Conservation (phyloP, 2,329 filamentous ascomycete genomes). For the Exutisphaerella laricina region DNA sequence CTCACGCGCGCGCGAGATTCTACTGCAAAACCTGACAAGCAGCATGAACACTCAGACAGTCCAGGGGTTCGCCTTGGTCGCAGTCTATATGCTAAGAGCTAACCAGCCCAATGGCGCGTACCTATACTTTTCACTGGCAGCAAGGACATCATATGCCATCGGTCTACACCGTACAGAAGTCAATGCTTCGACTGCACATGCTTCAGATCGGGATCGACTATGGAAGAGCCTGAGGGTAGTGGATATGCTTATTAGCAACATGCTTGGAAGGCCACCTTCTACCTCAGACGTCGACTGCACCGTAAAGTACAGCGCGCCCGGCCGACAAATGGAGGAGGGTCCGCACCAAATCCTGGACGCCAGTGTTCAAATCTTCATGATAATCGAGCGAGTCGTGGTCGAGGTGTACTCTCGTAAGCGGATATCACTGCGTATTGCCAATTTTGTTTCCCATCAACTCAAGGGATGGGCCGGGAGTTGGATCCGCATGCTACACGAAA, state of each 20-base stretch:
- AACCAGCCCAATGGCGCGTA: slow-evolving; percentile 48
- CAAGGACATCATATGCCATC: slow-evolving; percentile 48
- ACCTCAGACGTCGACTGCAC: slow-evolving; percentile 49
- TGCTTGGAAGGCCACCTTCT: slow-evolving; percentile 48
- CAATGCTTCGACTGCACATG: slow-evolving; percentile 45
- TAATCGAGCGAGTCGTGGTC: slow-evolving; percentile 45
- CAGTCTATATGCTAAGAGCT: slow-evolving; percentile 48
- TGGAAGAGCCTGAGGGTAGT: slow-evolving; percentile 51
- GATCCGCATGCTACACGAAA: slow-evolving; percentile 6
- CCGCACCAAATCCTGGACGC: slow-evolving; percentile 31
- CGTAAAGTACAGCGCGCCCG: slow-evolving; percentile 30
- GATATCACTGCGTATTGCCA: slow-evolving; percentile 38
- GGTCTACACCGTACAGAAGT: slow-evolving; percentile 50
- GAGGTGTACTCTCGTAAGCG: slow-evolving; percentile 43
- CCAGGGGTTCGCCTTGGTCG: slow-evolving; percentile 48
- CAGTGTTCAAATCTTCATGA: slow-evolving; percentile 43
- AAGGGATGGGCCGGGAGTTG: slow-evolving; percentile 39
- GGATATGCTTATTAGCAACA: slow-evolving; percentile 48
- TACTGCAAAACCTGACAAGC: slow-evolving; percentile 43
- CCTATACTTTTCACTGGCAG: slow-evolving; percentile 35
- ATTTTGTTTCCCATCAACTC: slow-evolving; percentile 37
- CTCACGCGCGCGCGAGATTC: slow-evolving; percentile 40
- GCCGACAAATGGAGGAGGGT: slow-evolving; percentile 25
- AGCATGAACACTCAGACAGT: slow-evolving; percentile 48
- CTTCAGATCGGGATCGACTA: slow-evolving; percentile 39